A percentile compares a stretch with the other conserved stretches of the same genome.
phyloP scores from a whole-genome alignment of 768 basidiomycete species.

The Panellus pusillus region DNA sequence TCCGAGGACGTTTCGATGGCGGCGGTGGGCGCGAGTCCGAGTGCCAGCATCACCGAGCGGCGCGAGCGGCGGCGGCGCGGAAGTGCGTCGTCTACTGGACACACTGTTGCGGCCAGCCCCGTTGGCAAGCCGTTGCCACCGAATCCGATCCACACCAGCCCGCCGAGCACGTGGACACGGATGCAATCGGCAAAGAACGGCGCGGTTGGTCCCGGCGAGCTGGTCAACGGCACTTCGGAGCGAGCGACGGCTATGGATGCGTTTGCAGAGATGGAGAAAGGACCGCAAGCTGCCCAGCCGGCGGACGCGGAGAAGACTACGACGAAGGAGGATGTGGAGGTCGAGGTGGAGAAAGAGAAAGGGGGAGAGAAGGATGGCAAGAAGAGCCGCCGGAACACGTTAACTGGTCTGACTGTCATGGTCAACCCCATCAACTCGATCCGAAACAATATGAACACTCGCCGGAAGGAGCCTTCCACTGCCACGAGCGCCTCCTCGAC shows the following conservation, averaged over 20 bases:
- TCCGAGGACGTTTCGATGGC: background rate
- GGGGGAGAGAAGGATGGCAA: conserved; percentile 41
- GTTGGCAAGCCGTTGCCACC: conserved; percentile 17
- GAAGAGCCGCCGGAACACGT: conserved; percentile 74
- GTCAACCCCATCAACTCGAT: conserved; percentile 72
- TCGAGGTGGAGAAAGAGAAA: conserved; percentile 19
- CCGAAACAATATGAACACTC: conserved; percentile 42
- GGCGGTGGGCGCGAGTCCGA: background rate
- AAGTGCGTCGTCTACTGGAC: conserved; percentile 9
- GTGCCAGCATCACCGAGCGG: conserved; percentile 15
- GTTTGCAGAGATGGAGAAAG: conserved; percentile 14
- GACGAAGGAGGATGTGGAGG: conserved; percentile 5
- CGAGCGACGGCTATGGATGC: conserved; percentile 18
- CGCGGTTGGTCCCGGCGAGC: conserved; percentile 14
- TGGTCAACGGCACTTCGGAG: conserved; percentile 3
- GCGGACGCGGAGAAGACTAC: conserved; percentile 13
- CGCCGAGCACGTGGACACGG: conserved; percentile 20
- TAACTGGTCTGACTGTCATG: conserved; percentile 64
- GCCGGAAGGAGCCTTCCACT: conserved; percentile 34
- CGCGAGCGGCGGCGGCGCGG: conserved; percentile 11
- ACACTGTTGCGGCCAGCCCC: background rate
- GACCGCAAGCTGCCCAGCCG: conserved; percentile 12
- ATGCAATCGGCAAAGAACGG: conserved; percentile 10
- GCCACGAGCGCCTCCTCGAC: conserved; percentile 19
- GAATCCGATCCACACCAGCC: conserved; percentile 13